Evolutionary conservation across 2,329 filamentous ascomycete genomes (phyloP).

Genomic region (Venturia effusa): DNA sequence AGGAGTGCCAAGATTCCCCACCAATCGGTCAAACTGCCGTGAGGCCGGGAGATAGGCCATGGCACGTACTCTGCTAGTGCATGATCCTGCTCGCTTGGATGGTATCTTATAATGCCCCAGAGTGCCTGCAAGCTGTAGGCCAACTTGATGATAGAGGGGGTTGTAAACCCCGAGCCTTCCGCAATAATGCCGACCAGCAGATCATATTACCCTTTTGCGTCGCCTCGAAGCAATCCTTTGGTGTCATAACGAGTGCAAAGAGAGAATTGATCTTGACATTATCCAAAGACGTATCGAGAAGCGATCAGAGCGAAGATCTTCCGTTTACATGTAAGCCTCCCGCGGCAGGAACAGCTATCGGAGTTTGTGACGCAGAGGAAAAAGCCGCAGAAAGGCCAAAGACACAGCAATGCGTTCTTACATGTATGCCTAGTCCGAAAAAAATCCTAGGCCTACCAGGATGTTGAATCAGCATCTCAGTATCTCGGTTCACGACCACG

Average conservation of each 20-base stretch:
- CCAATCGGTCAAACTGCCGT: not conserved
- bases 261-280: too few relatives aligned
- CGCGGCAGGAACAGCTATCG: not conserved
- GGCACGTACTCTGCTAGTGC: not conserved
- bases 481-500: not conserved
- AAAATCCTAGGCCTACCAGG: not conserved
- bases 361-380: not conserved
- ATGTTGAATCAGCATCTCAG: not conserved
- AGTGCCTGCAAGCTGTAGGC: not conserved
- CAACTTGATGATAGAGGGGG: not conserved
- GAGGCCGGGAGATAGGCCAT: not conserved
- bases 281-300: too few relatives aligned
- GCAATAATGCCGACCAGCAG: not conserved
- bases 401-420: not conserved
- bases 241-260: not conserved
- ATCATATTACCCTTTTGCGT: not conserved
- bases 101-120: too few relatives aligned
- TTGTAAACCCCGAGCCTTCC: not conserved
- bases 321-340: not conserved
- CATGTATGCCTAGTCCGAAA: too few relatives aligned
- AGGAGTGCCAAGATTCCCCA: not conserved
- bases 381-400: not conserved
- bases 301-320: not conserved
- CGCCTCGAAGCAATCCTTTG: not conserved
- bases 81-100: not conserved